These are phyloP conservation scores for Podospora bellae-mahoneyi DNA, from an alignment of 495 filamentous ascomycete species.

Conservation along the genomic window DNA sequence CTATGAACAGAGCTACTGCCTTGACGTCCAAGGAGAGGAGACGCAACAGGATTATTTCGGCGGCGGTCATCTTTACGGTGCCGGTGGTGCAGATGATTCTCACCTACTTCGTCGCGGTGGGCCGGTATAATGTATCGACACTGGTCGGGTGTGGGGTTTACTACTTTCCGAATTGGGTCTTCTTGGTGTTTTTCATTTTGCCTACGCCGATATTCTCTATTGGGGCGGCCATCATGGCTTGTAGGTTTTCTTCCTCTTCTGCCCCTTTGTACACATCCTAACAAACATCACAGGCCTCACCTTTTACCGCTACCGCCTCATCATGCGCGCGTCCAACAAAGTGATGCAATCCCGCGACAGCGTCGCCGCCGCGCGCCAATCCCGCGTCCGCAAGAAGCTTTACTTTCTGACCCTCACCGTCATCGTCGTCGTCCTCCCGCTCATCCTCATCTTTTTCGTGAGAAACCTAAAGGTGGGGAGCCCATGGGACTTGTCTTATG, in stretches of 20 bases:
- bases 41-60: constrained; percentile 54
- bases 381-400: constrained; percentile 69
- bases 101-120: constrained; percentile 65
- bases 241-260: constrained; percentile 50
- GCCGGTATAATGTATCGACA: constrained; percentile 69
- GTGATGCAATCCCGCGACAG: constrained; percentile 54
- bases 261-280: constrained; percentile 8
- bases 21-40: constrained; percentile 50
- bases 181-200: constrained; percentile 59
- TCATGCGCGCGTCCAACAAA: constrained; percentile 58
- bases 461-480: constrained; percentile 48
- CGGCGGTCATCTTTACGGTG: constrained; percentile 63
- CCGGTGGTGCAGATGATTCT: constrained; percentile 63
- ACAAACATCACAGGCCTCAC: constrained; percentile 53
- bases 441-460: constrained; percentile 59
- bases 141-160: constrained; percentile 68
- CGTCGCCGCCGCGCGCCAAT: constrained; percentile 40
- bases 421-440: constrained; percentile 62
- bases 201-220: constrained; percentile 66
- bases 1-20: constrained; percentile 52
- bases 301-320: constrained; percentile 62
- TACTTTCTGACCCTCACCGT: constrained; percentile 69
- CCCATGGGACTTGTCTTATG: constrained; percentile 50
- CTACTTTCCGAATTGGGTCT: constrained; percentile 68
- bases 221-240: constrained; percentile 62